Conservation (phyloP, 805 yeast species). For the Starmera quercuum region DNA sequence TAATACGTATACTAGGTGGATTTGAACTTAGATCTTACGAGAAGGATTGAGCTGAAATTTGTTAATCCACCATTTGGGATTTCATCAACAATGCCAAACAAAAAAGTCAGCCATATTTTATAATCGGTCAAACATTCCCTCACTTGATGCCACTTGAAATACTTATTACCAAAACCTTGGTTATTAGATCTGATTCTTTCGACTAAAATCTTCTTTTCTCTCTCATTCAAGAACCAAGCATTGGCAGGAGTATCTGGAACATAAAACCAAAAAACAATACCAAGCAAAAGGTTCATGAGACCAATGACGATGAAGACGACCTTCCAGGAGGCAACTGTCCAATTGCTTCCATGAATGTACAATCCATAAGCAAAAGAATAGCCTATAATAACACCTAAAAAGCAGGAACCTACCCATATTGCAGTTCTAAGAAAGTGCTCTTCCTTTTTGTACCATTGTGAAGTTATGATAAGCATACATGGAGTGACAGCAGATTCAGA, state of each 20-base stretch:
- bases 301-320: slow-evolving; percentile 55
- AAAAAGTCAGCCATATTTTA: slow-evolving; percentile 40
- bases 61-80: slow-evolving; percentile 45
- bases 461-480: slow-evolving; percentile 45
- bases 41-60: slow-evolving; percentile 15
- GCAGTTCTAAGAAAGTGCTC: slow-evolving; percentile 37
- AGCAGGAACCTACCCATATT: slow-evolving; percentile 37
- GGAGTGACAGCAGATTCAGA: slow-evolving; percentile 45
- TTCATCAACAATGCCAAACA: slow-evolving; percentile 31
- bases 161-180: slow-evolving; percentile 50
- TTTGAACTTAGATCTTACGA: slow-evolving; percentile 26
- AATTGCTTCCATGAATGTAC: slow-evolving; percentile 27
- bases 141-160: slow-evolving; percentile 48
- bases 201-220: slow-evolving; percentile 40
- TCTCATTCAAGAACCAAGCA: slow-evolving; percentile 38
- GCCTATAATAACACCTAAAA: slow-evolving; percentile 41
- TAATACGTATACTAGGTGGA: slow-evolving; percentile 20
- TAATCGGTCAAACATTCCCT: slow-evolving; percentile 42
- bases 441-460: slow-evolving; percentile 48
- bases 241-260: slow-evolving; percentile 49
- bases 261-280: slow-evolving; percentile 37
- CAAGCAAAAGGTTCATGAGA: slow-evolving; percentile 43
- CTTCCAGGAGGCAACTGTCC: slow-evolving; percentile 49
- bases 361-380: slow-evolving; percentile 50
- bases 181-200: slow-evolving; percentile 46